Conservation (phyloP, 202 grass and related monocot species). For the Brachypodium distachyon region DNA sequence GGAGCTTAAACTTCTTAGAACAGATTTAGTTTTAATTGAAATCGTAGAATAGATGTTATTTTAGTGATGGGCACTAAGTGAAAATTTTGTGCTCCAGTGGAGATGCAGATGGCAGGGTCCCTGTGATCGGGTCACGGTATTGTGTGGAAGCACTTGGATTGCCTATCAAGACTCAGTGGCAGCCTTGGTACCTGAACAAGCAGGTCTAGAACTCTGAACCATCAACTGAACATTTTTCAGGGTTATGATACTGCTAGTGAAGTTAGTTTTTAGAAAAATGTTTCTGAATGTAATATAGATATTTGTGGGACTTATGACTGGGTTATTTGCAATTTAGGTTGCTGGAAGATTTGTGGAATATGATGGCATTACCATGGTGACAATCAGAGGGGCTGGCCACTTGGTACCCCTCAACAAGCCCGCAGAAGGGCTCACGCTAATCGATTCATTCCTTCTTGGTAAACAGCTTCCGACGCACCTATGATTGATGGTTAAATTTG, state of each 20-base stretch:
- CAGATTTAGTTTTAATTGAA: not conserved
- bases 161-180: slow-evolving; percentile 62
- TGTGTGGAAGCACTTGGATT: slow-evolving; percentile 75
- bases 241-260: not conserved
- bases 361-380: slow-evolving; percentile 69
- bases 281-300: not conserved
- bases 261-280: too few species aligned
- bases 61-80: not conserved
- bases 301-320: not conserved
- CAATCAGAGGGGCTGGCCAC: slow-evolving; percentile 86
- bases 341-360: slow-evolving; percentile 85
- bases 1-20: not conserved
- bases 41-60: not conserved
- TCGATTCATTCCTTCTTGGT: slow-evolving; percentile 49
- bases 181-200: slow-evolving; percentile 67
- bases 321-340: slow-evolving; percentile 37
- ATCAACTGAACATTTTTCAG: not conserved
- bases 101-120: slow-evolving; percentile 90
- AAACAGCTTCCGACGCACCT: slow-evolving; percentile 48
- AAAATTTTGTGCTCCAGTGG: slow-evolving; percentile 42
- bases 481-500: slow-evolving; percentile 24
- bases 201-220: slow-evolving; percentile 42
- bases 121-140: slow-evolving; percentile 81
- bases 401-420: slow-evolving; percentile 91
- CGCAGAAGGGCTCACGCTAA: slow-evolving; percentile 55